Evolutionary conservation across 129 eudicot species (phyloP).

Genomic region (Sambucus nigra): DNA sequence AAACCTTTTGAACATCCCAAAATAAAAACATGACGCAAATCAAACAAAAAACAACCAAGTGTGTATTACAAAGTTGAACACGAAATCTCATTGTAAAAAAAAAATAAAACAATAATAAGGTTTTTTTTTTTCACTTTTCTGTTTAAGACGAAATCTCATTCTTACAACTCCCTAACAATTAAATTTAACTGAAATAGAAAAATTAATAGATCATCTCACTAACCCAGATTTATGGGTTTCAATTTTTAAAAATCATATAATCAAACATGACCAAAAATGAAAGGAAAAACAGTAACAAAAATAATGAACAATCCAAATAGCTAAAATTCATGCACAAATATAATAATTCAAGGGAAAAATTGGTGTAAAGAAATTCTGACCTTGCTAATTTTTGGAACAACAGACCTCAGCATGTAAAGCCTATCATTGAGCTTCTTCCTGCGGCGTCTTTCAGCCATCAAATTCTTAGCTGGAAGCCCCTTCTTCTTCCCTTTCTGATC

Average conservation of each 20-base stretch:
- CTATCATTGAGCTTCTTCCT: conserved; percentile 92
- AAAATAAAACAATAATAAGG: background rate
- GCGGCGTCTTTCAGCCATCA: conserved; percentile 92
- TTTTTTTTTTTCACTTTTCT: too few relatives aligned
- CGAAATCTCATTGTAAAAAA: too few relatives aligned
- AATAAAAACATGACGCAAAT: conserved; percentile 10
- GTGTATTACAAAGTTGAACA: too few relatives aligned
- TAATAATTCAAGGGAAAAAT: conserved; percentile 31
- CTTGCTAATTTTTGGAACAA: conserved; percentile 96
- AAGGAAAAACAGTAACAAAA: background rate
- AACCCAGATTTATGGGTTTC: too few relatives aligned
- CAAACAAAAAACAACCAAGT: background rate
- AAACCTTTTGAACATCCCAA: conserved; percentile 12
- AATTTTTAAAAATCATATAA: too few relatives aligned
- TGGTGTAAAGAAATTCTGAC: conserved; percentile 30
- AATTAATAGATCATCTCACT: too few relatives aligned
- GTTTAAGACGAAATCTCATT: too few relatives aligned
- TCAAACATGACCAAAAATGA: too few relatives aligned
- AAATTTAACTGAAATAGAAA: too few relatives aligned
- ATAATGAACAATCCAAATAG: conserved; percentile 4
- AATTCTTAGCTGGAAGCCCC: conserved; percentile 88
- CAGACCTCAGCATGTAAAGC: conserved; percentile 90
- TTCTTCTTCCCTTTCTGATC: conserved; percentile 63
- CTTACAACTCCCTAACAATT: too few relatives aligned
- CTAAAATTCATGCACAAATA: conserved; percentile 6